Percentiles rank a stretch among this genome's conserved stretches.
These are phyloP conservation scores for Rhizophora mangle DNA, from an alignment of 345 rosid genomes.

Conservation along the genomic window DNA sequence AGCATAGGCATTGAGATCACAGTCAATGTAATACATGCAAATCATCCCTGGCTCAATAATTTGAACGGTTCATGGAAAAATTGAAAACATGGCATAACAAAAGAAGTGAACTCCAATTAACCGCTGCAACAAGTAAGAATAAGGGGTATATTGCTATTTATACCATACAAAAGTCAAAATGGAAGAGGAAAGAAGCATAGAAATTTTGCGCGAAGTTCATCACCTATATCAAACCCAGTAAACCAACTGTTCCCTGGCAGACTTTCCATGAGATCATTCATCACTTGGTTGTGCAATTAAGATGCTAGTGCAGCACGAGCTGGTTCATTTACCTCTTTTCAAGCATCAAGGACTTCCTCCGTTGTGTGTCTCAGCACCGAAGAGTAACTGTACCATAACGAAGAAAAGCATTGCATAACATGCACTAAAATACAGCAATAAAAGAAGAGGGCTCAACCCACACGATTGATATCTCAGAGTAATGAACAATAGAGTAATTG, in stretches of 20 bases:
- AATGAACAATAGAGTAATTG: no score
- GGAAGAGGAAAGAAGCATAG: no score
- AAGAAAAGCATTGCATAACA: neutral
- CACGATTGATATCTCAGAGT: no score
- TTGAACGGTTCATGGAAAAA: no score
- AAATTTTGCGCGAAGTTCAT: conserved; percentile 48
- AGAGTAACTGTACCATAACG: conserved; percentile 59
- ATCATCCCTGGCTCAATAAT: conserved; percentile 53
- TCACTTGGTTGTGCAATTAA: conserved; percentile 65
- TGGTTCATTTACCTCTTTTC: conserved; percentile 80
- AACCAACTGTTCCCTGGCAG: conserved; percentile 67
- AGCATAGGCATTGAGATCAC: conserved; percentile 69
- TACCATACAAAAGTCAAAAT: no score
- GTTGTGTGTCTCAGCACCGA: conserved; percentile 91
- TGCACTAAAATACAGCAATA: neutral
- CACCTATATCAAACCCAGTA: conserved; percentile 67
- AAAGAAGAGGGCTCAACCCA: no score
- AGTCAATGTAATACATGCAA: conserved; percentile 79
- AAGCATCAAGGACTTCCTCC: conserved; percentile 85
- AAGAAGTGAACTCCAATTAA: no score
- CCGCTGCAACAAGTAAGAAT: no score
- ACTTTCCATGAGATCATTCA: conserved; percentile 66
- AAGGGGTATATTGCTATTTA: no score
- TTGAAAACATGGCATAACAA: no score
- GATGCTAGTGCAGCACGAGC: conserved; percentile 74